Evolutionary conservation across 768 basidiomycete species (phyloP), one percentile per base, ranked within the genome.

Genomic region (Paxillus ammoniavirescens): DNA sequence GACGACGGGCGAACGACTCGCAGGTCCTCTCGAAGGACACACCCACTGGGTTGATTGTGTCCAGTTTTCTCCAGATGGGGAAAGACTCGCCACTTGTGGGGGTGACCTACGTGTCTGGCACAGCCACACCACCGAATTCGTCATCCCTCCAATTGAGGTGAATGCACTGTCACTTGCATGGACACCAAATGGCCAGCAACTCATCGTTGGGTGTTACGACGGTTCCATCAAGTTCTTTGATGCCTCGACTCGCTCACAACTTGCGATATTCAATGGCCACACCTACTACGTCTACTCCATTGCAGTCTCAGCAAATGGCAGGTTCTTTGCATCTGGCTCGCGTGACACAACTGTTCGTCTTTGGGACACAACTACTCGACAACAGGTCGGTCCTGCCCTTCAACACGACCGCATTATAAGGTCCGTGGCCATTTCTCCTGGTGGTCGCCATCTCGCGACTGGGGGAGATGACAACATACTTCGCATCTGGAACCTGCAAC

Each of bases 271-370:
- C 21, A 21, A 21, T 21, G 65, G 50, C 28, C 65, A 70, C 5
- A 18, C 13, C 9, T 56, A 64, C 40, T 48, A 50, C 1, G 50
- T 70, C 42, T 60, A 18, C 15, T 62, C 57, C 4, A 65, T 70
- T n/a, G 45, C 18, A 1, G 14, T 64, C 30, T 67, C 65, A 9
- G 57, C 47, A n/a, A 49, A 55, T 10, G 42, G 47, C 36, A 57
- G 50, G 7, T 64, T 65, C 37, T 9, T 69, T 28, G 67, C 57
- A 5, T 69, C 67, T 8, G 67, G 56, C 1, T 71, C 67, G 7
- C 28, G 28, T 3, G 68, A 70, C 18, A 61, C 21, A 21, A 21
- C 21, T 21, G 54, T 67, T 18, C 57, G 69, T 42, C 46, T 71
- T 17, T 71, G 67, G 65, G 63, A 67, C 38, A 51, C 55, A 0